Percentiles rank a stretch among this genome's conserved stretches.
Conservation (phyloP, 1,284 basidiomycete genomes). For the Veloporphyrellus conicus region DNA sequence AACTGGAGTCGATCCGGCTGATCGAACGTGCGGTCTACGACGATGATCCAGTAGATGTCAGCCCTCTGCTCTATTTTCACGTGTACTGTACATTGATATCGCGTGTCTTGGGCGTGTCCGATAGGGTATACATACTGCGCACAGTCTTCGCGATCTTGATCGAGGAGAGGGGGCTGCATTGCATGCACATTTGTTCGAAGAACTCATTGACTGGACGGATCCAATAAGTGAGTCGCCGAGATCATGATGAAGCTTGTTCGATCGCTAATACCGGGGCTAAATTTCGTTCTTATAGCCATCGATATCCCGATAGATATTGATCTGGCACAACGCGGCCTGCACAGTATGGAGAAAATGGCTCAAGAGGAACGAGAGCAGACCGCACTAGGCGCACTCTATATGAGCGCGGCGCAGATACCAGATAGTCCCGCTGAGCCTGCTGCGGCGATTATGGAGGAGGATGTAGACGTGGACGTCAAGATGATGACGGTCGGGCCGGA, state of each 20-base stretch:
- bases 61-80: slow-evolving; percentile 43
- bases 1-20: slow-evolving; percentile 66
- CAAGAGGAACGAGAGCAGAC: slow-evolving; percentile 75
- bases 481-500: slow-evolving; percentile 67
- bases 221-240: slow-evolving; percentile 54
- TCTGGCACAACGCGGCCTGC: slow-evolving; percentile 50
- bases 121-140: slow-evolving; percentile 61
- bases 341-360: slow-evolving; percentile 59
- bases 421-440: slow-evolving; percentile 71
- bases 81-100: slow-evolving; percentile 56
- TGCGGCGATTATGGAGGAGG: slow-evolving; percentile 57
- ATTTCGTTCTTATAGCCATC: slow-evolving; percentile 42
- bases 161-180: slow-evolving; percentile 77
- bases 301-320: slow-evolving; percentile 59
- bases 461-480: slow-evolving; percentile 58
- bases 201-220: slow-evolving; percentile 77
- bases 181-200: slow-evolving; percentile 75
- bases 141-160: slow-evolving; percentile 76
- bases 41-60: slow-evolving; percentile 77
- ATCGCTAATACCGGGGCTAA: slow-evolving; percentile 15
- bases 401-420: slow-evolving; percentile 63
- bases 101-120: slow-evolving; percentile 37
- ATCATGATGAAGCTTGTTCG: slow-evolving; percentile 11
- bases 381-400: slow-evolving; percentile 70
- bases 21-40: slow-evolving; percentile 83